These are phyloP conservation scores for Gastrolobium villosum DNA, from an alignment of 306 rosid species.

Conservation along the genomic window DNA sequence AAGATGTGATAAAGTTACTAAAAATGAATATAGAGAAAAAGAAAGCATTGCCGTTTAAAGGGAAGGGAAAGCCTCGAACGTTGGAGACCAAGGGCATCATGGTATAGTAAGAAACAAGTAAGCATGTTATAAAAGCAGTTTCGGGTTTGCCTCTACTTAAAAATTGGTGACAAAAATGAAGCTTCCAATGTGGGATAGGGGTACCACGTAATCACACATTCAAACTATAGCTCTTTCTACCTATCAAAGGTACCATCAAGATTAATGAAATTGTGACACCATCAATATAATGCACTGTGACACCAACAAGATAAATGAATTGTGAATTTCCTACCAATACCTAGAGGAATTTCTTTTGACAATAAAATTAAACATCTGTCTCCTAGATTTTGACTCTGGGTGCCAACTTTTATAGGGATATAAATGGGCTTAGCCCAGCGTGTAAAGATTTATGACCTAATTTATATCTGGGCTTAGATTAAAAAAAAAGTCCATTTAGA, in stretches of 20 bases:
- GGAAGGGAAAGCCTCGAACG: conserved; percentile 28
- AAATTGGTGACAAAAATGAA: conserved; percentile 22
- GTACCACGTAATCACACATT: conserved; percentile 22
- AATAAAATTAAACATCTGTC: not conserved
- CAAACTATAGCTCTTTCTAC: not conserved
- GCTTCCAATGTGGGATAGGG: conserved; percentile 25
- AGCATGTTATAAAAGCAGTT: conserved; percentile 16
- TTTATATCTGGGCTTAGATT: too few species aligned
- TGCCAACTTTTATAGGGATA: too few species aligned
- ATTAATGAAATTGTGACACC: too few species aligned
- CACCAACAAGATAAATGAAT: too few species aligned
- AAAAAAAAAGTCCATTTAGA: too few species aligned
- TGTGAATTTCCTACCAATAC: not conserved
- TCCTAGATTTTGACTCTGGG: not conserved
- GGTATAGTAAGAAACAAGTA: not conserved
- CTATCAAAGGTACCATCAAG: not conserved
- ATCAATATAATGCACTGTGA: too few species aligned
- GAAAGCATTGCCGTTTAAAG: conserved; percentile 47
- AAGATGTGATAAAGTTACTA: conserved; percentile 10
- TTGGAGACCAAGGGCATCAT: conserved; percentile 27
- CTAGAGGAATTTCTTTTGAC: not conserved
- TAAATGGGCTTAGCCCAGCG: too few species aligned
- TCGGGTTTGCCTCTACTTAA: not conserved
- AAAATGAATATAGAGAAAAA: conserved; percentile 4
- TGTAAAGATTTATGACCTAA: too few species aligned